Evolutionary conservation across 441 rosid genomes (phyloP).

Genomic region (Adansonia gregorii): DNA sequence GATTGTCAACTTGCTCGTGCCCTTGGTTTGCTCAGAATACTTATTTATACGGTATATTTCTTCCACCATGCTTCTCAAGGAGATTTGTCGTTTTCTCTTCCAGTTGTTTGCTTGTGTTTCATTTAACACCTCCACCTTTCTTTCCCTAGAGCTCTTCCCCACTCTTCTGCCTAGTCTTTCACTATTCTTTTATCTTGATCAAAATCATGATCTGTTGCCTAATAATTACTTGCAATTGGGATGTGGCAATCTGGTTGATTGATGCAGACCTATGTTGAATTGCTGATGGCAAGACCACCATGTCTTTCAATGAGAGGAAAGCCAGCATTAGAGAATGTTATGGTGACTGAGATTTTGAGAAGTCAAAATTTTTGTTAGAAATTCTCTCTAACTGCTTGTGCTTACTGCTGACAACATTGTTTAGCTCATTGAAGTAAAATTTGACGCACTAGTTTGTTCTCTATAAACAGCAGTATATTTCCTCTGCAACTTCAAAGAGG

Average conservation of each 20-base stretch:
- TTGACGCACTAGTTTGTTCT: constrained; percentile 23
- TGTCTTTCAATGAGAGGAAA: constrained; percentile 83
- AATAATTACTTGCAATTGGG: constrained; percentile 1
- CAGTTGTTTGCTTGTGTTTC: too few relatives aligned
- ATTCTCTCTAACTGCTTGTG: neutral
- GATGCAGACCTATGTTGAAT: constrained; percentile 79
- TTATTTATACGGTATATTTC: too few relatives aligned
- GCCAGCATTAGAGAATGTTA: constrained; percentile 79
- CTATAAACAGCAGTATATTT: constrained; percentile 64
- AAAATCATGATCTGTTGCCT: neutral
- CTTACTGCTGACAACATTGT: neutral
- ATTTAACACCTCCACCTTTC: too few relatives aligned
- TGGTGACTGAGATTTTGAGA: constrained; percentile 46
- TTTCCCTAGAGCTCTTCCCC: too few relatives aligned
- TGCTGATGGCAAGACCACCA: constrained; percentile 83
- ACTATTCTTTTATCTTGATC: neutral
- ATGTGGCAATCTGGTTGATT: constrained; percentile 31
- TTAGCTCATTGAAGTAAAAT: neutral
- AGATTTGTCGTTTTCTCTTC: too few relatives aligned
- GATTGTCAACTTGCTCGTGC: too few relatives aligned
- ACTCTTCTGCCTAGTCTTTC: too few relatives aligned
- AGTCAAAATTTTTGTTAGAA: neutral
- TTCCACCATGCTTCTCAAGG: too few relatives aligned
- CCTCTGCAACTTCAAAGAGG: constrained; percentile 88
- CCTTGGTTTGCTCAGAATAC: too few relatives aligned